Evolutionary conservation across 352 stramenopile species (phyloP).

Genomic region (Phytophthora melonis): DNA sequence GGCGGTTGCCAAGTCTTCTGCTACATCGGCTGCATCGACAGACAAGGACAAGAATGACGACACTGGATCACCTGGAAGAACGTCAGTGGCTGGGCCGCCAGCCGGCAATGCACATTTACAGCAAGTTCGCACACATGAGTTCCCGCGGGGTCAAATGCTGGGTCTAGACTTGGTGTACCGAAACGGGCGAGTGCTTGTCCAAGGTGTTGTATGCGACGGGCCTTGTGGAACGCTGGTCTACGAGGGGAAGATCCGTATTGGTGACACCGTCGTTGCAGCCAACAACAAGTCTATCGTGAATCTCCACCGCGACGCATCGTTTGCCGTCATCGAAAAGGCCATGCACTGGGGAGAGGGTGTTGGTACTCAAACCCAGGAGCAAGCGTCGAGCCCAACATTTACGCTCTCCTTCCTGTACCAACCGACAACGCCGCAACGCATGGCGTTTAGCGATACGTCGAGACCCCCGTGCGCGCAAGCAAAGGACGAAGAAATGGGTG

Average conservation of each 20-base stretch:
- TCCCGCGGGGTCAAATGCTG: conserved; percentile 62
- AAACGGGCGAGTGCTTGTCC: conserved; percentile 77
- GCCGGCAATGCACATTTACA: conserved; percentile 45
- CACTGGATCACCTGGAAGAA: conserved; percentile 6
- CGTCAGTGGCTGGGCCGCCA: conserved; percentile 13
- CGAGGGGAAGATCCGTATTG: conserved; percentile 76
- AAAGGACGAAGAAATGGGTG: conserved; percentile 35
- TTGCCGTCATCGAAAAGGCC: conserved; percentile 78
- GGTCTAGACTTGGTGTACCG: conserved; percentile 87
- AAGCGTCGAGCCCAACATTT: conserved; percentile 42
- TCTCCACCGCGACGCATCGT: conserved; percentile 80
- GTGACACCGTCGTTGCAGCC: conserved; percentile 81
- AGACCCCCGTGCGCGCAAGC: conserved; percentile 39
- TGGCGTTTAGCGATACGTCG: conserved; percentile 36
- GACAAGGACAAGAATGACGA: conserved; percentile 27
- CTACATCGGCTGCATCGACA: conserved; percentile 8
- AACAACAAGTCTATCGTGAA: conserved; percentile 87
- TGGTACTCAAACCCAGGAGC: conserved; percentile 19
- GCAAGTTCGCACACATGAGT: conserved; percentile 72
- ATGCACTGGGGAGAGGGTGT: conserved; percentile 45
- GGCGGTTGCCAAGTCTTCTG: conserved; percentile 62
- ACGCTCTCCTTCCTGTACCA: conserved; percentile 82
- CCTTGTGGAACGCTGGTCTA: conserved; percentile 68
- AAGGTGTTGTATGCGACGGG: conserved; percentile 76
- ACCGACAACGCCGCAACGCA: conserved; percentile 41